A percentile compares a stretch with the other conserved stretches of the same genome.
phyloP scores from a whole-genome alignment of 345 rosid species.

The Pugionium cornutum region DNA sequence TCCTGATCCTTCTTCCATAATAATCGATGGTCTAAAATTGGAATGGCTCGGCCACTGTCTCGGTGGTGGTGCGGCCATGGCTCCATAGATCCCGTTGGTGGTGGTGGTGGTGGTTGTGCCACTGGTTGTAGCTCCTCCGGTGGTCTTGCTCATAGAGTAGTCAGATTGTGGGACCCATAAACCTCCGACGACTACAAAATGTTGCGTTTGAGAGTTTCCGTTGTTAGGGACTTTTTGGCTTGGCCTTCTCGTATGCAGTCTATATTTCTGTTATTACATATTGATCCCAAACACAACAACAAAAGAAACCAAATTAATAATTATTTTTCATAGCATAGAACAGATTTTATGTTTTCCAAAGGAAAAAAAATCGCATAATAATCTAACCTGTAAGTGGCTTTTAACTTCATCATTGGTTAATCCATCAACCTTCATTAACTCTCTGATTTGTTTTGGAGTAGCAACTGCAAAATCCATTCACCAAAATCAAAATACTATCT shows the following conservation, averaged over 20 bases:
- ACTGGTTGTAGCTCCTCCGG: slow-evolving; percentile 46
- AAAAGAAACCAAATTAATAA: neutral
- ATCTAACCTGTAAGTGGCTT: slow-evolving; percentile 93
- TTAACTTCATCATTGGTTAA: slow-evolving; percentile 95
- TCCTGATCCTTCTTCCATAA: slow-evolving; percentile 31
- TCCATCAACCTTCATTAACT: slow-evolving; percentile 61
- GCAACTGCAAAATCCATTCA: slow-evolving; percentile 57
- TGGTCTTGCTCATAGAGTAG: slow-evolving; percentile 54
- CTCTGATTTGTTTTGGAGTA: slow-evolving; percentile 66
- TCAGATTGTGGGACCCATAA: slow-evolving; percentile 83
- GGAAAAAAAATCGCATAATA: too few species aligned
- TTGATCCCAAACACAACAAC: neutral
- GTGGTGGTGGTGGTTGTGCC: slow-evolving; percentile 41
- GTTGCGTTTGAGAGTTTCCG: slow-evolving; percentile 64
- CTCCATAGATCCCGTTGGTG: slow-evolving; percentile 49
- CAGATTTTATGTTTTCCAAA: too few species aligned
- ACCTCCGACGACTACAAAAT: slow-evolving; percentile 84
- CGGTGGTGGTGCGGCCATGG: slow-evolving; percentile 39
- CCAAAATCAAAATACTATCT: slow-evolving; percentile 11
- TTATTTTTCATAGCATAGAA: too few species aligned
- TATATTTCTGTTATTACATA: slow-evolving; percentile 61
- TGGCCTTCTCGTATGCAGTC: slow-evolving; percentile 84
- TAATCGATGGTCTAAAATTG: slow-evolving; percentile 31
- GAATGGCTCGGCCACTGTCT: slow-evolving; percentile 42
- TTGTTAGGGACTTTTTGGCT: slow-evolving; percentile 46